Evolutionary conservation across 305 asterid genomes (phyloP).

Genomic region (Withania somnifera): DNA sequence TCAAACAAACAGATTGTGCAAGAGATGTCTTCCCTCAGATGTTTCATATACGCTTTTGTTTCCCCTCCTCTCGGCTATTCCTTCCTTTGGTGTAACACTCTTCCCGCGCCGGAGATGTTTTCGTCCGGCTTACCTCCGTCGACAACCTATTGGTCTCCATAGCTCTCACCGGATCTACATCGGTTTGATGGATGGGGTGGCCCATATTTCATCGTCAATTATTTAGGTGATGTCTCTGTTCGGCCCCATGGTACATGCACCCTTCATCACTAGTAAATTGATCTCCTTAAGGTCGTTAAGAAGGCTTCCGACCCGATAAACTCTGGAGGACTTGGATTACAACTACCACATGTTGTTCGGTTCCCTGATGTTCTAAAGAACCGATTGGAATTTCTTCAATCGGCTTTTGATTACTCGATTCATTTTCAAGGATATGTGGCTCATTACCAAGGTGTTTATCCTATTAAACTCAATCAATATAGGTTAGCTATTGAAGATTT

Average conservation of each 20-base stretch:
- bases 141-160: constrained; percentile 47
- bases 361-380: constrained; percentile 76
- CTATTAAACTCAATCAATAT: constrained; percentile 92
- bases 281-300: constrained; percentile 77
- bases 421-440: constrained; percentile 50
- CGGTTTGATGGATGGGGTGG: constrained; percentile 87
- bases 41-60: constrained; percentile 60
- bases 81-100: constrained; percentile 19
- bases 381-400: constrained; percentile 65
- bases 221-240: constrained; percentile 64
- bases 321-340: constrained; percentile 74
- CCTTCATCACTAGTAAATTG: constrained; percentile 75
- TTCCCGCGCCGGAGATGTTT: constrained; percentile 38
- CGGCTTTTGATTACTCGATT: constrained; percentile 55
- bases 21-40: constrained; percentile 76
- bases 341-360: constrained; percentile 65
- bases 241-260: constrained; percentile 60
- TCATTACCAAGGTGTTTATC: constrained; percentile 93
- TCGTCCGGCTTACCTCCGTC: constrained; percentile 21
- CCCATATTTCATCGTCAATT: constrained; percentile 75
- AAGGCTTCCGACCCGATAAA: constrained; percentile 61
- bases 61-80: constrained; percentile 51
- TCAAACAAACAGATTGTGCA: constrained; percentile 26
- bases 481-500: constrained; percentile 75
- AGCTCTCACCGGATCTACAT: constrained; percentile 57